Conservation (phyloP, 1,284 basidiomycete genomes). For the Austroboletus niveus region DNA sequence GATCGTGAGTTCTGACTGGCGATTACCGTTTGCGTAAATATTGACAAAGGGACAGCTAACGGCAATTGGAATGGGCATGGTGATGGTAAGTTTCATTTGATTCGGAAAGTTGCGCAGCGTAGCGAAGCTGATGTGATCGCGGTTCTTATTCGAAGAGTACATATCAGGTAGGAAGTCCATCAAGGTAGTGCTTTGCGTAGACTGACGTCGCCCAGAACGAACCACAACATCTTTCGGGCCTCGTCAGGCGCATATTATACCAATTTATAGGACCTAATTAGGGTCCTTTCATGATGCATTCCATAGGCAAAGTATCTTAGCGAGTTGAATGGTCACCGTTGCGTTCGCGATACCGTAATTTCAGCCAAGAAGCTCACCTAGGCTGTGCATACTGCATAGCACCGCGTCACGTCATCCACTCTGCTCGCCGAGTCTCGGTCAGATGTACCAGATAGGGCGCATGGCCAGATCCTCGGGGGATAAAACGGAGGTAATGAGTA, state of each 20-base stretch:
- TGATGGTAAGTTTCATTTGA: slow-evolving; percentile 63
- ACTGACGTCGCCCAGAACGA: slow-evolving; percentile 60
- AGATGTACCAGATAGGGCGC: no score
- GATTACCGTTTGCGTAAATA: background rate
- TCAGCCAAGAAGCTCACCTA: no score
- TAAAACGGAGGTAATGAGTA: no score
- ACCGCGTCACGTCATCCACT: no score
- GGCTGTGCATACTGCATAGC: no score
- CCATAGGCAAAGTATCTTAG: background rate
- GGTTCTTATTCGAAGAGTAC: slow-evolving; percentile 37
- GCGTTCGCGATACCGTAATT: no score
- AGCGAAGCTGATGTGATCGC: slow-evolving; percentile 7
- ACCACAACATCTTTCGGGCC: slow-evolving; percentile 83
- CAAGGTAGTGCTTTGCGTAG: slow-evolving; percentile 4
- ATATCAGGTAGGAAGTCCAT: slow-evolving; percentile 41
- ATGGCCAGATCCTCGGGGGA: no score
- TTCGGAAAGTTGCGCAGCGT: background rate
- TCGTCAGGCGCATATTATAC: slow-evolving; percentile 86
- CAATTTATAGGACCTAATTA: slow-evolving; percentile 90
- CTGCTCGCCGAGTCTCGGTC: no score
- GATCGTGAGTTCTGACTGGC: slow-evolving; percentile 44
- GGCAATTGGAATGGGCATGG: slow-evolving; percentile 84
- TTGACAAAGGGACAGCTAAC: slow-evolving; percentile 43
- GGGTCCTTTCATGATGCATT: background rate
- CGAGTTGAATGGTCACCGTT: background rate